Conservation (phyloP, 1,284 basidiomycete species). For the Tilletia caries region DNA sequence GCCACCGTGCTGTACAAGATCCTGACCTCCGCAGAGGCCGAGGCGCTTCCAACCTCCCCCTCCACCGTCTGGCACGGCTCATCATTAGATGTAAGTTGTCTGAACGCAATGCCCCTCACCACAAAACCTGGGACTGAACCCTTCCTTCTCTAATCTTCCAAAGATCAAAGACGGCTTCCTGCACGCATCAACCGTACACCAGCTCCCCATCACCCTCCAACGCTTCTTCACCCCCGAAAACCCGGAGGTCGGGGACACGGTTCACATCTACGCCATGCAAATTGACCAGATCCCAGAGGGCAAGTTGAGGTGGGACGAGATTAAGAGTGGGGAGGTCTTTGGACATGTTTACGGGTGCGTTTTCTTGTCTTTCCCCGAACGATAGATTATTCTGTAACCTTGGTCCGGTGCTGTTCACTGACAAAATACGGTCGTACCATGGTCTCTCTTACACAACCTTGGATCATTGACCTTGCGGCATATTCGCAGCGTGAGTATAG, state of each 20-base stretch:
- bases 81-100: slow-evolving; percentile 34
- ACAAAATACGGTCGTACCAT: no score
- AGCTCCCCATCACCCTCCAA: slow-evolving; percentile 34
- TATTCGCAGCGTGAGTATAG: no score
- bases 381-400: neutral
- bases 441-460: no score
- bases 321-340: slow-evolving; percentile 2
- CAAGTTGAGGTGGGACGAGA: neutral
- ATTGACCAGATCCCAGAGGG: neutral
- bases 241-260: slow-evolving; percentile 19
- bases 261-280: neutral
- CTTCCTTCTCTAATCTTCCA: neutral
- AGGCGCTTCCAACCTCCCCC: slow-evolving; percentile 19
- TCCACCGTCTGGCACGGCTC: slow-evolving; percentile 34
- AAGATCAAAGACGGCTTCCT: slow-evolving; percentile 44
- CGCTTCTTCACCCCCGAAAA: slow-evolving; percentile 34
- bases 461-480: no score
- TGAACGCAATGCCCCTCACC: no score
- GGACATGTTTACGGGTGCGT: neutral
- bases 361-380: neutral
- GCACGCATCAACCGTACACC: slow-evolving; percentile 40
- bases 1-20: slow-evolving; percentile 47
- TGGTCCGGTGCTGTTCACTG: no score
- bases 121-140: neutral
- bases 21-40: slow-evolving; percentile 35